Base-by-base conservation (phyloP, 208 protist genomes). In the Leishmania gerbilli region DNA sequence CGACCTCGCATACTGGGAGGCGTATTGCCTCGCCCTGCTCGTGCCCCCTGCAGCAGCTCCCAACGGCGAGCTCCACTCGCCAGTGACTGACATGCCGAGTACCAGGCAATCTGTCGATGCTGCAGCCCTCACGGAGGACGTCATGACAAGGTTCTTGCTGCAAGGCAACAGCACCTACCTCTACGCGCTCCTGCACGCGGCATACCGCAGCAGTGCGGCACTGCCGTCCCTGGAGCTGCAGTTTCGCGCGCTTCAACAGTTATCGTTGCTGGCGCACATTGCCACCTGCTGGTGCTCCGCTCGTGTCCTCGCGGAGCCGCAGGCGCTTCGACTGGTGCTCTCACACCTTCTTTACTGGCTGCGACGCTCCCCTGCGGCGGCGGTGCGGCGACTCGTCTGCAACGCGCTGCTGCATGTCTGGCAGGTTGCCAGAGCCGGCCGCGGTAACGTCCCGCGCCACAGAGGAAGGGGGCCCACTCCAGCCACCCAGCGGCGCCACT, bases 361-460 rank as follows among this genome's bases (percentile, higher is more conserved):
- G 42, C 77, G 64, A 17, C 64, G 45, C 17, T 60, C 15, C 27
- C 42, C 62, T 9, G 45, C 82, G 34, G n/a, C 31, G 19, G 71
- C 58, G 27, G 65, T 77, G 69, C 62, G 45, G 8, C 47, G 45
- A 24, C n/a, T 40, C 6, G 87, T 90, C 49, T 93, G 91, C 76
- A 71, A 84, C 71, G 81, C 89, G n/a, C 77, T 95, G 8, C 76
- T 92, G 47, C 88, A 92, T 68, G 74, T 87, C 11, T 95, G 90
- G 89, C 82, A 88, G 7, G 74, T 84, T 15, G 74, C 83, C 2
- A 27, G 75, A 27, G 27, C 76, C 27, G 31, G 77, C 31, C n/a
- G 56, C 8, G 11, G 21, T 34, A 15, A 58, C 42, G 49, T n/a
- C 11, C 62, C 5, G 37, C 49, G 42, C 65, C 13, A 51, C 34